Evolutionary conservation across 129 eudicot species (phyloP).

Genomic region (Centrapalus pauciflorus): DNA sequence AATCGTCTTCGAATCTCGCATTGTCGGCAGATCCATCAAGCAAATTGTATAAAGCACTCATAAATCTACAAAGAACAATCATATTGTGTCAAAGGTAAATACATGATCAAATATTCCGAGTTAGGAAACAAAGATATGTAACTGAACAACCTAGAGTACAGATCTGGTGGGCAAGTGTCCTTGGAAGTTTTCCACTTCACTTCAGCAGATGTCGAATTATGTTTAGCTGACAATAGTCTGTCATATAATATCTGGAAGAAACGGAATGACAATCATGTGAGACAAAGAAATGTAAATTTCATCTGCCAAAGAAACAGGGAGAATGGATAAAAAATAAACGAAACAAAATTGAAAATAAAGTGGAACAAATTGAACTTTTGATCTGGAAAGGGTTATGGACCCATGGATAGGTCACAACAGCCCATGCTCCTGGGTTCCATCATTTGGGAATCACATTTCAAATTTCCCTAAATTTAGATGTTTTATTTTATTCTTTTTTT

Average conservation of each 20-base stretch:
- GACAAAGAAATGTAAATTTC: not conserved
- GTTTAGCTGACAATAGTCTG: conserved; percentile 70
- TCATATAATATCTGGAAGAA: conserved; percentile 62
- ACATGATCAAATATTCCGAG: not conserved
- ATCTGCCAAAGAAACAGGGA: not conserved
- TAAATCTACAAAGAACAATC: conserved; percentile 51
- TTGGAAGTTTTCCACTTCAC: conserved; percentile 54
- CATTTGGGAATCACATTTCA: no score
- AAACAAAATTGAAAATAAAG: not conserved
- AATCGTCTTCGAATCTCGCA: conserved; percentile 91
- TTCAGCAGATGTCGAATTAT: conserved; percentile 53
- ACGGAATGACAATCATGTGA: conserved; percentile 5
- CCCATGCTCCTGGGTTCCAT: no score
- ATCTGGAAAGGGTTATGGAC: no score
- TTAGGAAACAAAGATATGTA: conserved; percentile 3
- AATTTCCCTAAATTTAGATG: no score
- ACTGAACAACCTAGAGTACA: conserved; percentile 61
- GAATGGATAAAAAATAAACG: not conserved
- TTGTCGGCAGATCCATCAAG: conserved; percentile 96
- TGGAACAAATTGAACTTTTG: no score
- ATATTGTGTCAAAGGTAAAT: conserved; percentile 7
- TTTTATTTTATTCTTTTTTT: no score
- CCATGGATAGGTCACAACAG: no score
- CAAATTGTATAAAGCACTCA: conserved; percentile 65
- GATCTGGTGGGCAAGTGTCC: conserved; percentile 52